phyloP scores from a whole-genome alignment of 805 yeast genomes.

The Starmerella apicola region DNA sequence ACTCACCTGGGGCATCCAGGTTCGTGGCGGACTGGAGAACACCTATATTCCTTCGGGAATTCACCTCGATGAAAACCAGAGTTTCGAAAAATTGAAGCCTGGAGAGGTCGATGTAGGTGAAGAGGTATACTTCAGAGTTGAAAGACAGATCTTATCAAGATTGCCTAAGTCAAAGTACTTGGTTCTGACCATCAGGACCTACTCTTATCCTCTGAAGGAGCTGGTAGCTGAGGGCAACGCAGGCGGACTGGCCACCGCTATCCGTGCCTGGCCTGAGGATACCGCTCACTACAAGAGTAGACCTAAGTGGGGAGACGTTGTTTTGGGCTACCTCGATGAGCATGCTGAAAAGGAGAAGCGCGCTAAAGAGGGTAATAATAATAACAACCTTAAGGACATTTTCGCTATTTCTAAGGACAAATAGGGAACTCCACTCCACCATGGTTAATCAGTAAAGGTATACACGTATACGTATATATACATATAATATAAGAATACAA shows the following conservation, averaged over 20 bases:
- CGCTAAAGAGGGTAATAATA: no score
- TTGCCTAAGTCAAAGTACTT: conserved; percentile 38
- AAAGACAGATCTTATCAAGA: conserved; percentile 45
- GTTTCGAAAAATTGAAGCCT: conserved; percentile 24
- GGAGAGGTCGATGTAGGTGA: conserved; percentile 29
- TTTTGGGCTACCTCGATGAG: conserved; percentile 6
- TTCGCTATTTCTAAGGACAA: no score
- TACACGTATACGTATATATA: no score
- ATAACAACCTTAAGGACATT: no score
- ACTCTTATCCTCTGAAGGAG: conserved; percentile 38
- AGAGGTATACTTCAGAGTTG: conserved; percentile 40
- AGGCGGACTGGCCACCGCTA: conserved; percentile 46
- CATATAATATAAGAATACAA: no score
- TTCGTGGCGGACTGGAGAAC: conserved; percentile 12
- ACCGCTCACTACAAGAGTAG: conserved; percentile 19
- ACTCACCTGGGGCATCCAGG: conserved; percentile 60
- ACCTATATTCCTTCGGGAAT: conserved; percentile 11
- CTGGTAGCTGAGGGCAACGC: conserved; percentile 36
- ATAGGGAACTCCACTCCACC: no score
- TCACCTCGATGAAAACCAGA: conserved; percentile 16
- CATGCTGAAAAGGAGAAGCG: background rate
- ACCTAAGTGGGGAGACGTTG: conserved; percentile 19
- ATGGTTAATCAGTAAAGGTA: no score
- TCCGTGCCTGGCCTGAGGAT: conserved; percentile 32
- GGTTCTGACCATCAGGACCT: conserved; percentile 45